Percentiles rank a stretch among this genome's conserved stretches.
phyloP scores from a whole-genome alignment of 768 basidiomycete species.

The Tubosaeta brunneosetosa region DNA sequence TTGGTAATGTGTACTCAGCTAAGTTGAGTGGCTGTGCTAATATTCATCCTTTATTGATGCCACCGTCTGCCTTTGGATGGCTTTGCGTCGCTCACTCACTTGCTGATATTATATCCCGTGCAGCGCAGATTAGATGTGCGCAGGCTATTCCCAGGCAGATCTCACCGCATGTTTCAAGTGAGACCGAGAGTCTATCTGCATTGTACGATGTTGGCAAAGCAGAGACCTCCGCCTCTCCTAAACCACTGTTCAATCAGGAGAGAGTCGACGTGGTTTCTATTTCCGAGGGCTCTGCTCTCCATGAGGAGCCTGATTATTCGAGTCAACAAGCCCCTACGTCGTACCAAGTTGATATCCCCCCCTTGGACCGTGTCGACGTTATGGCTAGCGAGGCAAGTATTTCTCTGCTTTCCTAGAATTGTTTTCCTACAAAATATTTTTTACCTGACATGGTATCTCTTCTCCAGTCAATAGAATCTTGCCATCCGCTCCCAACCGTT shows the following conservation, averaged over 20 bases:
- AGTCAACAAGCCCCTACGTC: no score
- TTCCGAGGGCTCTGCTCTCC: not conserved
- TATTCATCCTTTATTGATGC: constrained; percentile 39
- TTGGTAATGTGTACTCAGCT: no score
- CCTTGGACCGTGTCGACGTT: not conserved
- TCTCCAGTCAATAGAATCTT: constrained; percentile 5
- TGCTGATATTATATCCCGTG: constrained; percentile 58
- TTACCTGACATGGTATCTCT: not conserved
- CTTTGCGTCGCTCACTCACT: constrained; percentile 60
- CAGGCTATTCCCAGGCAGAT: constrained; percentile 21
- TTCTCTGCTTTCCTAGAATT: not conserved
- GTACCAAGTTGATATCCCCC: not conserved
- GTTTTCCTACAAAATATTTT: no score
- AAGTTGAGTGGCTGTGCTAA: constrained; percentile 13
- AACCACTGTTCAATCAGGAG: not conserved
- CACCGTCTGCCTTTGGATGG: constrained; percentile 69
- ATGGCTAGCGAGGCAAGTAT: constrained; percentile 6
- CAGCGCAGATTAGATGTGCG: constrained; percentile 52
- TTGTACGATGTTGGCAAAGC: not conserved
- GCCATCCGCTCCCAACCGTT: not conserved
- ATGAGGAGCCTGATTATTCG: not conserved
- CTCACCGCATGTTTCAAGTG: not conserved
- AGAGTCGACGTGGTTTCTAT: not conserved
- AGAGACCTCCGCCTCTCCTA: not conserved
- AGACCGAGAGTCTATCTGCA: not conserved